A percentile compares a stretch with the other conserved stretches of the same genome.
phyloP scores from a whole-genome alignment of 163 green algal species.

The Trebouxia gelatinosa region DNA sequence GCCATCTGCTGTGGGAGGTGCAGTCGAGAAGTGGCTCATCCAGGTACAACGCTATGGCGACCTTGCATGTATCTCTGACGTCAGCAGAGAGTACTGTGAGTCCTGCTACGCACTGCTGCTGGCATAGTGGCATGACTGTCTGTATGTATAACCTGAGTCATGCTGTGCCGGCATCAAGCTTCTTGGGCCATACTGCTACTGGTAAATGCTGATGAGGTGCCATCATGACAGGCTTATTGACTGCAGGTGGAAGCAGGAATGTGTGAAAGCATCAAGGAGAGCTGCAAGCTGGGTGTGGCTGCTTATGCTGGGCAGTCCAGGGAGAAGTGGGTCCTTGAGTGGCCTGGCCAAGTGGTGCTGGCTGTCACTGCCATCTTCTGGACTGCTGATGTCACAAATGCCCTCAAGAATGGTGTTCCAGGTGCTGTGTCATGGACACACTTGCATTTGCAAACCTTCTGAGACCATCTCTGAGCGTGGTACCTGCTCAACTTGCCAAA shows the following conservation, averaged over 20 bases:
- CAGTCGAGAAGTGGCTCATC: slow-evolving; percentile 78
- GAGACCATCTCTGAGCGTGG: not conserved
- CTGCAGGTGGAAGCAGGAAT: slow-evolving; percentile 73
- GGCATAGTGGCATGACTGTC: no score
- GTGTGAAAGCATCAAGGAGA: slow-evolving; percentile 62
- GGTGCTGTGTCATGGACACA: not conserved
- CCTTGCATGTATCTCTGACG: no score
- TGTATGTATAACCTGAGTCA: no score
- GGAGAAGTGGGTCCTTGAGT: slow-evolving; percentile 69
- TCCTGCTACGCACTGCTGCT: no score
- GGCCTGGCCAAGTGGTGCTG: slow-evolving; percentile 77
- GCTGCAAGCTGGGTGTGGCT: slow-evolving; percentile 50
- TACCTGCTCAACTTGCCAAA: not conserved
- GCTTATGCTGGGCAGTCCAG: slow-evolving; percentile 52
- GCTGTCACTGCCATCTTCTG: slow-evolving; percentile 77
- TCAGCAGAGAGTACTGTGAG: no score
- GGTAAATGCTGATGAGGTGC: no score
- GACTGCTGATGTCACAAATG: slow-evolving; percentile 51
- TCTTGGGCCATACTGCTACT: no score
- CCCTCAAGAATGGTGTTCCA: slow-evolving; percentile 17
- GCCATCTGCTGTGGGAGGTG: slow-evolving; percentile 59
- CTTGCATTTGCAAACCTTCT: not conserved
- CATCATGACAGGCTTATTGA: no score
- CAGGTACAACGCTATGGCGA: no score
- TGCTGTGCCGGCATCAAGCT: no score